Base-by-base conservation (phyloP, 345 rosid genomes). In the Moringa oleifera region DNA sequence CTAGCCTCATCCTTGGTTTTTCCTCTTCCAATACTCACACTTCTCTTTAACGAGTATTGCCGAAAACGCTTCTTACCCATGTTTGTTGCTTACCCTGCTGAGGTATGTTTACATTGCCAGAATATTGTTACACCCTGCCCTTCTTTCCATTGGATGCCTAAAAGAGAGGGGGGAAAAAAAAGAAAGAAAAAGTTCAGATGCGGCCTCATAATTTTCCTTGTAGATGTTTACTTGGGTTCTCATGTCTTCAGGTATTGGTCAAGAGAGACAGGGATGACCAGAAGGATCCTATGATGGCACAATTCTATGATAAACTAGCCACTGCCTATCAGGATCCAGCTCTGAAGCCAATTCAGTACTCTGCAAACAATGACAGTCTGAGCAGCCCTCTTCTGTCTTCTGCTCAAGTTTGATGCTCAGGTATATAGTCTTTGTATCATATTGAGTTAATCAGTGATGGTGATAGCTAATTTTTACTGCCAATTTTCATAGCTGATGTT, bases 11-110 rank as follows among this genome's bases (percentile, higher is more conserved):
- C 84, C 63, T 76, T 84, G 57, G 65, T 86, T 53, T 53, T 81
- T 55, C 98, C 98, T 65, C 97, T 93, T 67, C 90, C 91, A 23
- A 25, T 83, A 52, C 78, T 85, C 66, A 93, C 98, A 1, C 92
- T 93, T 67, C 94, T 93, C 52, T 93, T 93, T 60, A 93, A 93
- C 21, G 97, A 86, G 81, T 93, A 90, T 79, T 93, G 98, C 77
- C 87, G 96, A 61, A 93, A 88, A 77, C 86, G 98, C 66, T 93
- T 93, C 85, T 80, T 82, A 56, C 98, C 98, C 61, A 78, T 77
- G 62, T 93, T 90, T 62, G 65, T 67, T 22, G 77, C 89, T 51
- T 85, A 88, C 81, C 72, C 98, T 53, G 92, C 98, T 18, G 98
- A 90, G 96, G 98, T 90, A 80, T 12, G 17, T 54, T 21, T 20